Conservation (phyloP, 208 protist species). For the Crithidia brevicula region DNA sequence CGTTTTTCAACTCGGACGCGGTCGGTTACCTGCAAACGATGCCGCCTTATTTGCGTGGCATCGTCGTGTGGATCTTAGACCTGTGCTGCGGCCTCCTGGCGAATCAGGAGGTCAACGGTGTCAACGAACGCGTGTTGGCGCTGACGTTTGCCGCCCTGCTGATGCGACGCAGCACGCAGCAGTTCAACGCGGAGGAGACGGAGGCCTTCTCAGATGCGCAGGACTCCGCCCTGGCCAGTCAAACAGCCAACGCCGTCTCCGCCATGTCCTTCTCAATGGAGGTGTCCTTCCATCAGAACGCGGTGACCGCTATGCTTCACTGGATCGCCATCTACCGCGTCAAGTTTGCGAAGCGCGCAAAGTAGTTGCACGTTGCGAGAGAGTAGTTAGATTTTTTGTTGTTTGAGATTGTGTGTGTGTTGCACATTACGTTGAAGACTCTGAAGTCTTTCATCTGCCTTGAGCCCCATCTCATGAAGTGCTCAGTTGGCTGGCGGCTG, state of each 20-base stretch:
- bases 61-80: conserved; percentile 78
- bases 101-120: conserved; percentile 66
- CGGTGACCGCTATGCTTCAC: conserved; percentile 63
- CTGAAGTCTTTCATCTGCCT: no score
- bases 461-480: no score
- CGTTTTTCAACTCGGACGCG: conserved; percentile 66
- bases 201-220: conserved; percentile 34
- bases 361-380: no score
- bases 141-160: conserved; percentile 82
- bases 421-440: no score
- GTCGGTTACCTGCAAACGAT: conserved; percentile 78
- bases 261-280: conserved; percentile 37
- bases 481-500: no score
- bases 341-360: conserved; percentile 38
- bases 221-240: not conserved
- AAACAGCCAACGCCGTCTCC: conserved; percentile 5
- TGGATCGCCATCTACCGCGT: conserved; percentile 71
- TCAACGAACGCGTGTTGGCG: conserved; percentile 63
- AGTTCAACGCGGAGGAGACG: conserved; percentile 10
- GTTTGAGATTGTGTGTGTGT: not conserved
- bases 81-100: conserved; percentile 71
- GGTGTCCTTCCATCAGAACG: conserved; percentile 50
- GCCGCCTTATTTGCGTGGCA: conserved; percentile 63
- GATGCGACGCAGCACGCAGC: conserved; percentile 31
- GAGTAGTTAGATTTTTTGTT: no score